phyloP scores from a whole-genome alignment of 1,139 yeast species.

The Kluyveromyces marxianus region DNA sequence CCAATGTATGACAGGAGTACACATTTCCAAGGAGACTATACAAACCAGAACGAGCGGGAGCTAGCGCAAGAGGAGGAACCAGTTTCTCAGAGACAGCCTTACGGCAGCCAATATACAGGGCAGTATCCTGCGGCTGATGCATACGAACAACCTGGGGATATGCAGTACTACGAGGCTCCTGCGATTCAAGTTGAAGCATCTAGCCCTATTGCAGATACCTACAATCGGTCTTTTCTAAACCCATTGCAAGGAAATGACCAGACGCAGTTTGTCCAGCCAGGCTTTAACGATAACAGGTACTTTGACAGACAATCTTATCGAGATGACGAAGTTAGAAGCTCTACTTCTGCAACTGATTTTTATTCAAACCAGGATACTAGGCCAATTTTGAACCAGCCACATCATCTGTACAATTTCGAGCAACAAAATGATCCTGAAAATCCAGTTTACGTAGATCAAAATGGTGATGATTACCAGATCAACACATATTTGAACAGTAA shows the following conservation, averaged over 20 bases:
- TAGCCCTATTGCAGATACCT: constrained; percentile 17
- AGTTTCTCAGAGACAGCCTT: no score
- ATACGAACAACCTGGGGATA: background rate
- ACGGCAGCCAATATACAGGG: constrained; percentile 10
- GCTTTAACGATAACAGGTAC: constrained; percentile 15
- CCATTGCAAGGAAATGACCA: background rate
- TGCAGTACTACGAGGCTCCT: constrained; percentile 3
- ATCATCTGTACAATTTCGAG: constrained; percentile 8
- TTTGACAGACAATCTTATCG: constrained; percentile 6
- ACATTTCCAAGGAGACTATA: no score
- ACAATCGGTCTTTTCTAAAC: constrained; percentile 6
- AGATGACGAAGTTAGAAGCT: background rate
- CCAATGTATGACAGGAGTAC: background rate
- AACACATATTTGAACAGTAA: constrained; percentile 28
- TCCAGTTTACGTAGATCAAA: constrained; percentile 27
- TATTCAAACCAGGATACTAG: constrained; percentile 15
- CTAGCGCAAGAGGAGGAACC: no score
- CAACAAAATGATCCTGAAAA: constrained; percentile 15
- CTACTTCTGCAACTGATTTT: constrained; percentile 9
- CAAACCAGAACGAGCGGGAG: no score
- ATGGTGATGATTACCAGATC: constrained; percentile 31
- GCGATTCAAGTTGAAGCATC: constrained; percentile 12
- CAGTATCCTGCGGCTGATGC: constrained; percentile 10
- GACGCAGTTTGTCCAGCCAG: constrained; percentile 1
- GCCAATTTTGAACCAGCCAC: constrained; percentile 14